Evolutionary conservation across 495 filamentous ascomycete genomes (phyloP).

Genomic region (Annulohypoxylon bovei): DNA sequence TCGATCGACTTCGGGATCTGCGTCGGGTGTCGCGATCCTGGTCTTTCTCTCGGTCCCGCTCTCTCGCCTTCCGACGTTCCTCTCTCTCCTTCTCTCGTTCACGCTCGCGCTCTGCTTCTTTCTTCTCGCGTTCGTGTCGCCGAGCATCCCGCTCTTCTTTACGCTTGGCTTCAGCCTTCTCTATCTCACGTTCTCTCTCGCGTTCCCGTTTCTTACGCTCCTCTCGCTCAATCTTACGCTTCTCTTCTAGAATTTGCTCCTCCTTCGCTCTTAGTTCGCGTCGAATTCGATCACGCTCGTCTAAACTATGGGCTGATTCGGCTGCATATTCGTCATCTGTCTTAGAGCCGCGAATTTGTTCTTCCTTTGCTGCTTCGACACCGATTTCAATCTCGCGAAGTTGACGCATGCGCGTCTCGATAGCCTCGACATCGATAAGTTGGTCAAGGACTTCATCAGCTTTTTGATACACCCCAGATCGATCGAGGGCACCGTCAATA

Average conservation of each 20-base stretch:
- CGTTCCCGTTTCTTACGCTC: conserved; percentile 68
- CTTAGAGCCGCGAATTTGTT: conserved; percentile 75
- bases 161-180: conserved; percentile 67
- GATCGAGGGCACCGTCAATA: conserved; percentile 86
- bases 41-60: conserved; percentile 49
- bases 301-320: conserved; percentile 72
- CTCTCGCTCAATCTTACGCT: conserved; percentile 68
- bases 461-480: conserved; percentile 80
- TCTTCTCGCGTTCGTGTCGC: conserved; percentile 65
- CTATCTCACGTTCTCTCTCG: conserved; percentile 67
- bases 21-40: conserved; percentile 44
- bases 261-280: conserved; percentile 72
- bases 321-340: conserved; percentile 83
- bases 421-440: conserved; percentile 72
- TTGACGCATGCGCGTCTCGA: conserved; percentile 73
- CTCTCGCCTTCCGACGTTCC: conserved; percentile 57
- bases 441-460: conserved; percentile 73
- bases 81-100: conserved; percentile 64
- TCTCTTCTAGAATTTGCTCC: conserved; percentile 72
- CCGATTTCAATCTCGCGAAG: conserved; percentile 79
- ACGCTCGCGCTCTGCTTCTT: conserved; percentile 65
- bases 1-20: conserved; percentile 44
- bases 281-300: conserved; percentile 70
- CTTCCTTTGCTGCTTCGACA: conserved; percentile 72
- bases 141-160: conserved; percentile 65